Base-by-base conservation (phyloP, 2,329 filamentous ascomycete species). In the Fonsecaea erecta region DNA sequence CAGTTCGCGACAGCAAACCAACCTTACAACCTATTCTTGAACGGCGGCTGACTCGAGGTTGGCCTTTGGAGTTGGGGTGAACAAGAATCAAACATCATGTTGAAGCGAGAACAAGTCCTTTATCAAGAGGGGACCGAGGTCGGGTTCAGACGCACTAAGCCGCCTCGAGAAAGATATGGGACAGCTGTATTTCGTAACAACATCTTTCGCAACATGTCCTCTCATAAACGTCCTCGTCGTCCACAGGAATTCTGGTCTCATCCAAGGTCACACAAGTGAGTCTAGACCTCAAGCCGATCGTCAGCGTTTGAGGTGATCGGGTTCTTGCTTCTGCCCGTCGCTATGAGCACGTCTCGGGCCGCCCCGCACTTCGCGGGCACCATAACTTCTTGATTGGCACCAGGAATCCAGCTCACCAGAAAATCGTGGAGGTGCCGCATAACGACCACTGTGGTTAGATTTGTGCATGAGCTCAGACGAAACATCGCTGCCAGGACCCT, bases 401-500 rank as follows among this genome's bases (percentile, higher is more conserved):
- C 16, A 5, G n/a, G 11, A 37, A 34, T 11, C 2, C 32, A 34
- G 6, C 5, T 34, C 32, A 12, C 32, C 32, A 9, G 32, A 12
- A 12, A 12, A 5, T 30, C 32, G 32, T 34, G 32, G 4, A 34
- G 11, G 11, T 11, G 6, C 9, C 7, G 11, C 2, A 6, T 5
- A 34, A 34, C 32, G 9, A 11, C 12, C 5, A 34, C 32, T 9
- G 28, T 34, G 6, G 11, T 9, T 34, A 5, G 7, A 2, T 5
- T 34, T 12, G 32, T 9, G 32, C 32, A 34, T 12, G 11, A 34
- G 32, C 9, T 60, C 30, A 60, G 11, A 8, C 28, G 16, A 60
- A 60, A 12, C 57, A 60, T 24, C 28, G 26, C 24, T 16, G 30
- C 57, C 57, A 60, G 18, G 9, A 21, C 14, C 57, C 57, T 35